Conservation (phyloP, 495 filamentous ascomycete genomes). For the Aspergillus saccharolyticus region DNA sequence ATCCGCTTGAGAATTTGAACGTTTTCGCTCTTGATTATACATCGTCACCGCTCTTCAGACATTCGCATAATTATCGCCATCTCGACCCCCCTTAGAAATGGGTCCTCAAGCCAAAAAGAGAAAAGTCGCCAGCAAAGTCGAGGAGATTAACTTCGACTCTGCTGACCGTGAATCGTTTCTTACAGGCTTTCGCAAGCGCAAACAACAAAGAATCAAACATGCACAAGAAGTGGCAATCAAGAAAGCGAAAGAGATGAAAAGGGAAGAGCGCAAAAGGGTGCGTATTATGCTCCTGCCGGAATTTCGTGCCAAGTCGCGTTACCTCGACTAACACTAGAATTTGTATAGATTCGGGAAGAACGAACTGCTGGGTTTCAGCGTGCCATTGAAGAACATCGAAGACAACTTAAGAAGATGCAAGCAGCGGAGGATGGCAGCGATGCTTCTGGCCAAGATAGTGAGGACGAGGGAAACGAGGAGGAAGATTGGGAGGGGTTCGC, state of each 20-base stretch:
- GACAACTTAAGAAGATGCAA: constrained; percentile 48
- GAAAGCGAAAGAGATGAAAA: constrained; percentile 67
- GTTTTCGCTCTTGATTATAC: not conserved
- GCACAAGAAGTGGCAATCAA: constrained; percentile 73
- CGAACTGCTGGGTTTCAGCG: constrained; percentile 72
- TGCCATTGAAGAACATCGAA: constrained; percentile 69
- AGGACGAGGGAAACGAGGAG: constrained; percentile 24
- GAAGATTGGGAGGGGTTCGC: constrained; percentile 56
- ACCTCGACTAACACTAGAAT: constrained; percentile 10
- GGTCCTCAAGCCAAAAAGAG: constrained; percentile 58
- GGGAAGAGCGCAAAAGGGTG: constrained; percentile 68
- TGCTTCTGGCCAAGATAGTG: constrained; percentile 28
- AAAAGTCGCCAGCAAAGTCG: constrained; percentile 54
- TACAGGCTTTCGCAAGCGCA: constrained; percentile 95
- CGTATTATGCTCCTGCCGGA: constrained; percentile 6
- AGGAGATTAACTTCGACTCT: constrained; percentile 80
- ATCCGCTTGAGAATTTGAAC: not conserved
- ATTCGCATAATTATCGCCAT: not conserved
- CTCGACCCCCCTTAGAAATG: constrained; percentile 24
- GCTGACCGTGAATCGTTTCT: constrained; percentile 76
- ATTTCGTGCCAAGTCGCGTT: not conserved
- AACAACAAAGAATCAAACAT: constrained; percentile 72
- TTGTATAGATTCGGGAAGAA: constrained; percentile 66
- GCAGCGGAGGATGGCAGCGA: constrained; percentile 50
- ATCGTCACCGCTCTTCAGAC: not conserved